Base-by-base conservation (phyloP, 2,329 filamentous ascomycete species). In the Beauveria varroae region DNA sequence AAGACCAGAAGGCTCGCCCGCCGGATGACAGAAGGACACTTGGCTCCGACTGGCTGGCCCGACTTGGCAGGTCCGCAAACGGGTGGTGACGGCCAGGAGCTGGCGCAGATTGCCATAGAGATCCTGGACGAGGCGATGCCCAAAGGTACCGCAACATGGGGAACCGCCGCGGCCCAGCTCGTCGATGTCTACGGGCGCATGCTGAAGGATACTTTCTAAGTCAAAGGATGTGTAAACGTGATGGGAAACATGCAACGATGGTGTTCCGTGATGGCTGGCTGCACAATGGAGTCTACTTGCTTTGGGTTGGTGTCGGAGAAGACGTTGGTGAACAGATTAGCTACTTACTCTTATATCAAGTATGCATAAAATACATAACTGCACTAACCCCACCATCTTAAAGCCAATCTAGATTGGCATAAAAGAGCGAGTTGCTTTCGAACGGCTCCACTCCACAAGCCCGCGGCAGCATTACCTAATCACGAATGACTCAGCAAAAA, bases 81-180 rank as follows among this genome's bases (percentile, higher is more conserved):
- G 6, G 43, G 52, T 57, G 10, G 40, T 14, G 34, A 60, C 5
- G 63, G 64, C 1, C 64, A 66, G 10, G 73, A 73, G 28, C 63
- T 73, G 22, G 67, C 74, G 28, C 68, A 66, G 34, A 64, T 75
- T 55, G 74, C 73, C 6, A 68, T 67, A 66, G 72, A 75, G 37
- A 60, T 75, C 43, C 63, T 75, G 34, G 67, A 69, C 2, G 67
- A 68, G 22, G 67, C 65, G 5, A 60, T 67, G 43, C 68, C 66
- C 9, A 63, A 61, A 20, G 60, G 22, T 20, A 57, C 69, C 10
- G 65, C 68, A 18, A 72, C 68, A 1, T 76, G 73, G 74, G 74
- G 74, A 2, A 65, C 63, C 24, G 51, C 66, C 2, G 72, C 70
- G 0, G 68, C 71, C 8, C 64, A 65, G 10, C 64, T 71, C 10